Base-by-base conservation (phyloP, 2,329 filamentous ascomycete species). In the Claviceps maximensis region DNA sequence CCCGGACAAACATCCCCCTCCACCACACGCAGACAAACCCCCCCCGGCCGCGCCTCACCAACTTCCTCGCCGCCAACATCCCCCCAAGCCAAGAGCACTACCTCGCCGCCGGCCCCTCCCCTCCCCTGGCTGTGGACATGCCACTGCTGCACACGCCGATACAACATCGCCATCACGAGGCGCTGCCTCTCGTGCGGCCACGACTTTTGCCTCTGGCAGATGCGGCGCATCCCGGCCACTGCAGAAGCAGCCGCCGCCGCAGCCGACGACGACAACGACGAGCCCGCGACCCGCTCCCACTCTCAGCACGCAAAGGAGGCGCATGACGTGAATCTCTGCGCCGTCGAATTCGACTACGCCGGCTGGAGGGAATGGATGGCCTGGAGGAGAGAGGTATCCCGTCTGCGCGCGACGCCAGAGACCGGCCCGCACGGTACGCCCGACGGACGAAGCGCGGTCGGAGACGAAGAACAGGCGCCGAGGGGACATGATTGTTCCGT, bases 111-210 rank as follows among this genome's bases (percentile, higher is more conserved):
- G 10, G 4, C 25, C 4, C 29, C 40, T 9, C 58, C 60, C 2
- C 29, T 17, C 27, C 57, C 60, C 46, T 70, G 65, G 66, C 47
- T 50, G 31, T 71, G 69, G 69, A 47, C 51, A 27, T 71, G 69
- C 56, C 60, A 65, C 56, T 1, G 27, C 12, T 72, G 69, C 60
- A 17, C 42, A 13, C 49, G 15, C 2, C 29, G 33, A 1, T 69
- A 65, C 58, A 59, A 54, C 44, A 54, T 70, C 7, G 56, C 58
- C 49, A 61, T 58, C 54, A 72, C 69, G 46, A 64, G 66, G 10
- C 62, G 66, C 23, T 69, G 72, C 50, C 65, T 74, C 47, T 60
- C 65, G 41, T 71, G 71, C 62, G 60, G 61, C 52, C 68, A 71
- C 60, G 49, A 48, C 31, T 63, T 67, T 55, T 71, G 71, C 60